Evolutionary conservation across 805 yeast species (phyloP).

Genomic region (Wickerhamomyces xylosicus): DNA sequence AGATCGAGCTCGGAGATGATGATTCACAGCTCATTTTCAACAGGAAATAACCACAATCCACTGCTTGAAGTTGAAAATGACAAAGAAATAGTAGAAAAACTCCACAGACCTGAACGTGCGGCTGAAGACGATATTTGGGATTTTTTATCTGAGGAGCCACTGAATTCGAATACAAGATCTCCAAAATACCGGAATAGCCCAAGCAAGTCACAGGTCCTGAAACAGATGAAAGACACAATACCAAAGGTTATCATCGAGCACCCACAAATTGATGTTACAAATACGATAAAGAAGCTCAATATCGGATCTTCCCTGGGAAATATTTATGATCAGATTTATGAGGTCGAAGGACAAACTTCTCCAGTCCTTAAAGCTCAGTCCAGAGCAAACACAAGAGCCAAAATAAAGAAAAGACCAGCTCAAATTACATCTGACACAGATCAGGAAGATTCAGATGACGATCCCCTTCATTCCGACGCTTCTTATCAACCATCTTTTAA

Average conservation of each 20-base stretch:
- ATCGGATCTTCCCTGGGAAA: not conserved
- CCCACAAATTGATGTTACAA: not conserved
- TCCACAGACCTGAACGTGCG: too few relatives aligned
- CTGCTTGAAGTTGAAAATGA: too few relatives aligned
- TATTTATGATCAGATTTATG: not conserved
- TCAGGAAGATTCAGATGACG: slow-evolving; percentile 6
- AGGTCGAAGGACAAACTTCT: slow-evolving; percentile 4
- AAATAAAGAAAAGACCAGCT: not conserved
- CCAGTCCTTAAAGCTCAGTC: slow-evolving; percentile 9
- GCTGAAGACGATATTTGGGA: slow-evolving; percentile 18
- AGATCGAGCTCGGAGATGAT: too few relatives aligned
- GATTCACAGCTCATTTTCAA: too few relatives aligned
- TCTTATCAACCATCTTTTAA: slow-evolving; percentile 4
- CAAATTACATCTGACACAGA: too few relatives aligned
- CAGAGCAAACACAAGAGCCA: slow-evolving; percentile 10
- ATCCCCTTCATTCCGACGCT: not conserved
- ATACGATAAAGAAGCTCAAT: not conserved
- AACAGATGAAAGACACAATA: not conserved
- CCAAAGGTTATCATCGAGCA: not conserved
- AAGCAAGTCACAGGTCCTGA: not conserved
- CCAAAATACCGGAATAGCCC: not conserved
- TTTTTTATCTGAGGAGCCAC: slow-evolving; percentile 4
- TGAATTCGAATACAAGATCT: too few relatives aligned
- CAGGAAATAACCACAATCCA: too few relatives aligned
- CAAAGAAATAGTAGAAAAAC: too few relatives aligned